phyloP scores from a whole-genome alignment of 345 rosid species.

The Sonneratia alba region DNA sequence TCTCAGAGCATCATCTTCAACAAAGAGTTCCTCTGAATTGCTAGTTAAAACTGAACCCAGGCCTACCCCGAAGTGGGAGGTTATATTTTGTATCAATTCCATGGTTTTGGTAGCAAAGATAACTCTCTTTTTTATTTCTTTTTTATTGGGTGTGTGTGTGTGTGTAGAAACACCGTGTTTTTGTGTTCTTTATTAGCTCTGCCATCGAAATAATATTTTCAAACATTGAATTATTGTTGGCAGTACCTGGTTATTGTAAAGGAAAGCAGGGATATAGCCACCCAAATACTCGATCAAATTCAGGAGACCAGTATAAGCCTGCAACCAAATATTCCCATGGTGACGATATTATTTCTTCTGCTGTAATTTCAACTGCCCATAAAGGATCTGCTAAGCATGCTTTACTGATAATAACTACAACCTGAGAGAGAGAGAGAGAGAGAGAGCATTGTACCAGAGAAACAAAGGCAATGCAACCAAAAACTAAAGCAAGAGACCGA shows the following conservation, averaged over 20 bases:
- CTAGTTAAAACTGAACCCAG: background rate
- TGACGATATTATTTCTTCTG: background rate
- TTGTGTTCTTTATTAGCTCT: background rate
- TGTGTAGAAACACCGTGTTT: background rate
- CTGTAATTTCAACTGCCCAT: background rate
- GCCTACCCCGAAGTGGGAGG: background rate
- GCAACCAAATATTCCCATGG: slow-evolving; percentile 17
- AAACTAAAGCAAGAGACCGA: slow-evolving; percentile 78
- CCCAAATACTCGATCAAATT: slow-evolving; percentile 61
- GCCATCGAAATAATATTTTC: background rate
- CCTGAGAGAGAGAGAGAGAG: background rate
- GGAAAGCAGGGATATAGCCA: slow-evolving; percentile 50
- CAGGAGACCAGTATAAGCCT: slow-evolving; percentile 79
- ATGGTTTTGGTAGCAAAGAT: background rate
- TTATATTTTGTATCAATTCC: background rate
- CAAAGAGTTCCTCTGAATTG: background rate
- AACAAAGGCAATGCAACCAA: slow-evolving; percentile 67
- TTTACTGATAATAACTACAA: too few species aligned
- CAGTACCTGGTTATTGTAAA: slow-evolving; percentile 79
- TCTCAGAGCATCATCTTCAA: slow-evolving; percentile 1
- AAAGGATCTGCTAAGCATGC: background rate
- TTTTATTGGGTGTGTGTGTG: too few species aligned
- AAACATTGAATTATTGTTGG: background rate
- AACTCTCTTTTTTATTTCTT: too few species aligned
- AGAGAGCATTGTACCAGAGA: slow-evolving; percentile 59